Evolutionary conservation across 1,284 basidiomycete species (phyloP).

Genomic region (Tylopilus orsonianus): DNA sequence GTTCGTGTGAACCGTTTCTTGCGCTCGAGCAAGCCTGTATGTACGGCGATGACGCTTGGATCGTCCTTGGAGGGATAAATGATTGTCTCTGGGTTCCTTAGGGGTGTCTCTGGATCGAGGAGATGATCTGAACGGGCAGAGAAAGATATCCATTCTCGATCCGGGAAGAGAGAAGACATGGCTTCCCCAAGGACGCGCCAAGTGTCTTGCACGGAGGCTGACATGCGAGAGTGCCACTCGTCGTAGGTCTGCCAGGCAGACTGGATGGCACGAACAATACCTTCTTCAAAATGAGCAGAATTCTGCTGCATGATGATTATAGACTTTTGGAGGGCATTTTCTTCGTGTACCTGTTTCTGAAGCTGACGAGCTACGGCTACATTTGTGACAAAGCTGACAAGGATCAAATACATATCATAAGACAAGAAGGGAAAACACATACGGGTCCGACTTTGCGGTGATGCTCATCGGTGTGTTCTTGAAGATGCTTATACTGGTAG

Average conservation of each 20-base stretch:
- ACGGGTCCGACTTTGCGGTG: slow-evolving; percentile 85
- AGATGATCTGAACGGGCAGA: slow-evolving; percentile 94
- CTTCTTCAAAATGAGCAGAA: slow-evolving; percentile 96
- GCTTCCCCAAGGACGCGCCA: slow-evolving; percentile 76
- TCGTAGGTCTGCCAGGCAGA: slow-evolving; percentile 97
- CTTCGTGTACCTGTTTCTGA: slow-evolving; percentile 92
- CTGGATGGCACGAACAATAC: slow-evolving; percentile 93
- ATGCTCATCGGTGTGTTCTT: slow-evolving; percentile 96
- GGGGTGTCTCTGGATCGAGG: slow-evolving; percentile 93
- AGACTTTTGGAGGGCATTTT: slow-evolving; percentile 98
- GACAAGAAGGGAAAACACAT: slow-evolving; percentile 33
- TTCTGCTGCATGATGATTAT: slow-evolving; percentile 99
- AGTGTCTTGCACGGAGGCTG: slow-evolving; percentile 75
- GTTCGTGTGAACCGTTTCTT: slow-evolving; percentile 96
- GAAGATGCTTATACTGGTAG: slow-evolving; percentile 84
- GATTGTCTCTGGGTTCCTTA: slow-evolving; percentile 79
- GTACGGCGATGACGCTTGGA: slow-evolving; percentile 84
- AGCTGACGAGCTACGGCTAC: slow-evolving; percentile 84
- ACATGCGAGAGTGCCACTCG: slow-evolving; percentile 94
- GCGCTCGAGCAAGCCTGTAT: slow-evolving; percentile 90
- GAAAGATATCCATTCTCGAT: slow-evolving; percentile 97
- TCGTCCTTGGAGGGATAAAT: slow-evolving; percentile 94
- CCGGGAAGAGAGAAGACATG: slow-evolving; percentile 86
- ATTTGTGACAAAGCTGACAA: slow-evolving; percentile 66
- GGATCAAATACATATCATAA: background rate